A percentile compares a stretch with the other conserved stretches of the same genome.
These are phyloP conservation scores for Coffea eugenioides DNA, from an alignment of 257 asterid species.

Conservation along the genomic window DNA sequence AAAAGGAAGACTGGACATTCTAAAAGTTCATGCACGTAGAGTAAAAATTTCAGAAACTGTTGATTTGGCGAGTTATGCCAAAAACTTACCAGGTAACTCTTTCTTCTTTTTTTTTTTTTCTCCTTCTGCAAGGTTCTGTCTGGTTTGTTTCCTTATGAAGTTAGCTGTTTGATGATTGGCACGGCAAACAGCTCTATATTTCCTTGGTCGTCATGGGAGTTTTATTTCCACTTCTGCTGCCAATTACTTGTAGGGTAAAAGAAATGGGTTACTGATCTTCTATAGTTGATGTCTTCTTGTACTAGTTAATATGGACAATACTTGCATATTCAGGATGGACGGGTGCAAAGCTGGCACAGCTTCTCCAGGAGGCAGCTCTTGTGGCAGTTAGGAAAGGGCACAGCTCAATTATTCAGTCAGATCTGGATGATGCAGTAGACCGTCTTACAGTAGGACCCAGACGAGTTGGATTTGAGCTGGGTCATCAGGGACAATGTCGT, in stretches of 20 bases:
- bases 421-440: conserved; percentile 95
- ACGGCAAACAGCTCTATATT: background rate
- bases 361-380: conserved; percentile 98
- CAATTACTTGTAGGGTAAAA: background rate
- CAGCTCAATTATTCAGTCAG: conserved; percentile 64
- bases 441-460: conserved; percentile 96
- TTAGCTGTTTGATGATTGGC: background rate
- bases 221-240: background rate
- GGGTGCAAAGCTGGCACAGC: conserved; percentile 96
- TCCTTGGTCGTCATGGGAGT: conserved; percentile 1
- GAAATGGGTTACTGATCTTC: background rate
- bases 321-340: conserved; percentile 70
- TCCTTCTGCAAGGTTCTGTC: background rate
- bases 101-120: background rate
- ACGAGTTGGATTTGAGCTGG: conserved; percentile 71
- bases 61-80: conserved; percentile 77
- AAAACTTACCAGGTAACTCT: conserved; percentile 77
- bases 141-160: background rate
- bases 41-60: conserved; percentile 82
- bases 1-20: conserved; percentile 86
- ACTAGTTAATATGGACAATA: background rate
- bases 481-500: conserved; percentile 91
- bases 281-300: background rate
- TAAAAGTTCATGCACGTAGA: conserved; percentile 86
- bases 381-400: conserved; percentile 95